phyloP scores from a whole-genome alignment of 176 grass and related monocot genomes.

The Rhynchospora tenuis region DNA sequence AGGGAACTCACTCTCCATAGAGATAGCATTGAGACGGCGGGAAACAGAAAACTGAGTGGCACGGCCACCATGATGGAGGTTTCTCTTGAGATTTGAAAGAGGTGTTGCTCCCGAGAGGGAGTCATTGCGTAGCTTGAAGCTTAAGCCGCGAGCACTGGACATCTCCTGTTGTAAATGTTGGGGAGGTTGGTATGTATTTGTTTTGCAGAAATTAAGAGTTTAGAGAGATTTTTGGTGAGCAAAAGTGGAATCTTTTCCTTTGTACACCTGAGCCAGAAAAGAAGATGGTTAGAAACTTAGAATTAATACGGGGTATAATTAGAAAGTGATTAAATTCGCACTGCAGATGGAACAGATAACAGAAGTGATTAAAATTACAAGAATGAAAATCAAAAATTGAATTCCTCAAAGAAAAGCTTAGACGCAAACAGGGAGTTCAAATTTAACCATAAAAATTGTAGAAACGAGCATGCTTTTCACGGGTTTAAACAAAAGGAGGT shows the following conservation, averaged over 20 bases:
- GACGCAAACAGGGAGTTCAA: not conserved
- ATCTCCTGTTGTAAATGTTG: constrained; percentile 33
- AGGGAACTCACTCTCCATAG: constrained; percentile 49
- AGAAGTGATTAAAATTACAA: not conserved
- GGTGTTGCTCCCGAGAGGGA: constrained; percentile 21
- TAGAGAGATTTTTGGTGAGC: not conserved
- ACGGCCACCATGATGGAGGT: constrained; percentile 16
- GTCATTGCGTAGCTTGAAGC: constrained; percentile 40
- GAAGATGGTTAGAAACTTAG: not conserved
- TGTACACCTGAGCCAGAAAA: not conserved
- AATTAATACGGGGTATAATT: not conserved
- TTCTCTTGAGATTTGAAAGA: constrained; percentile 23
- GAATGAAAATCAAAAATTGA: not conserved
- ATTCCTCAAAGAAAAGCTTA: not conserved
- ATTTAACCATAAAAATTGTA: not conserved
- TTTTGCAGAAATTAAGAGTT: constrained; percentile 17
- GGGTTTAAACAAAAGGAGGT: not conserved
- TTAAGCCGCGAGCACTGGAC: constrained; percentile 61
- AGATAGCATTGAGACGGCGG: constrained; percentile 37
- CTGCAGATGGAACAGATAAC: not conserved
- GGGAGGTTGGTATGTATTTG: not conserved
- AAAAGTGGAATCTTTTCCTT: not conserved
- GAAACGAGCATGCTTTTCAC: not conserved
- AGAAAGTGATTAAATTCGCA: not conserved
- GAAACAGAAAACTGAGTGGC: constrained; percentile 29